Evolutionary conservation across 1,284 basidiomycete species (phyloP).

Genomic region (Xanthoconium separans): DNA sequence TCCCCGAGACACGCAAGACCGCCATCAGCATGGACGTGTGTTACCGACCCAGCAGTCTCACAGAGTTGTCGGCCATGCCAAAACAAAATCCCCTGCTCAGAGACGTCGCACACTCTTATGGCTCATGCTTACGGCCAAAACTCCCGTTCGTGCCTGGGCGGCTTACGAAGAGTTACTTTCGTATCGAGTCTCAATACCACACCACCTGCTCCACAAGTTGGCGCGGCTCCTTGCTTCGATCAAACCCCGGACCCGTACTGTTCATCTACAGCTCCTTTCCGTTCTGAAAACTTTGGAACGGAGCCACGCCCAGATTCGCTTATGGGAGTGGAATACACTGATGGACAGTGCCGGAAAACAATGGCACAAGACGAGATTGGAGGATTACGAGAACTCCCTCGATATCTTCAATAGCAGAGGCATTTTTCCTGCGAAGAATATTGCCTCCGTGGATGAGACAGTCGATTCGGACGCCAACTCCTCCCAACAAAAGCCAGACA

Average conservation of each 20-base stretch:
- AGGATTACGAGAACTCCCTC: conserved; percentile 61
- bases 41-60: background rate
- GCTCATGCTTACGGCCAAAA: conserved; percentile 38
- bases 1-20: conserved; percentile 7
- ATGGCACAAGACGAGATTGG: conserved; percentile 52
- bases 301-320: conserved; percentile 48
- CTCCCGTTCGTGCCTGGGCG: conserved; percentile 54
- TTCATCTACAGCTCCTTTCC: conserved; percentile 62
- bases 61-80: background rate
- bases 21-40: background rate
- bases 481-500: conserved; percentile 46
- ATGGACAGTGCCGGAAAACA: conserved; percentile 68
- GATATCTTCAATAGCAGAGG: conserved; percentile 61
- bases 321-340: conserved; percentile 73
- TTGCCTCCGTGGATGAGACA: background rate
- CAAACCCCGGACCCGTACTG: conserved; percentile 53
- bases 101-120: conserved; percentile 27
- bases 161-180: conserved; percentile 51
- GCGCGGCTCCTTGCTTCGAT: conserved; percentile 51
- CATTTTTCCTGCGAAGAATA: conserved; percentile 27
- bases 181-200: conserved; percentile 39
- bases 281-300: conserved; percentile 56
- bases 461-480: background rate
- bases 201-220: conserved; percentile 57
- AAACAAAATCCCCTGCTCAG: conserved; percentile 21